Conservation (phyloP, 2,329 filamentous ascomycete species). For the Pezicula neosporulosa region DNA sequence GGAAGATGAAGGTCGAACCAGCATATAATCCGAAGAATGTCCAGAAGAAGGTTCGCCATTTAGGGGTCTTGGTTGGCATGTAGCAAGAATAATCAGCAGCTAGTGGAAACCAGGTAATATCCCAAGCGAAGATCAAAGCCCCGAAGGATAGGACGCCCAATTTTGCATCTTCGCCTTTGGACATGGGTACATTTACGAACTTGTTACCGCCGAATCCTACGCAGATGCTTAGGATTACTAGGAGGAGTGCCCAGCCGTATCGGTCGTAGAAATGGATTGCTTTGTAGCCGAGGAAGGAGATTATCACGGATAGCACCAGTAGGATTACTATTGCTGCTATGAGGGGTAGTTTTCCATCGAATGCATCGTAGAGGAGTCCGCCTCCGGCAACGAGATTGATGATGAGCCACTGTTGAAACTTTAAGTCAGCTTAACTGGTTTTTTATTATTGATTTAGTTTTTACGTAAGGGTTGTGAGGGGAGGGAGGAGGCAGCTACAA, state of each 20-base stretch:
- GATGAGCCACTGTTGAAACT: slow-evolving; percentile 9
- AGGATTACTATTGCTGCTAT: slow-evolving; percentile 19
- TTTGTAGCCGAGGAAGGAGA: slow-evolving; percentile 20
- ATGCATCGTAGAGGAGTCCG: slow-evolving; percentile 19
- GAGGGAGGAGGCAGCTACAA: no score
- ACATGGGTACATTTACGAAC: slow-evolving; percentile 55
- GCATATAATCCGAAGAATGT: slow-evolving; percentile 66
- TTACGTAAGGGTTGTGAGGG: no score
- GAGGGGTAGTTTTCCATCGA: slow-evolving; percentile 18
- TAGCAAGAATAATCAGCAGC: slow-evolving; percentile 77
- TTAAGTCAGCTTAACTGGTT: no score
- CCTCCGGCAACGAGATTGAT: slow-evolving; percentile 18
- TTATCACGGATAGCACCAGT: slow-evolving; percentile 12
- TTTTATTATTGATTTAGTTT: no score
- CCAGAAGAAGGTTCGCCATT: slow-evolving; percentile 59
- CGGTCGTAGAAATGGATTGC: slow-evolving; percentile 16
- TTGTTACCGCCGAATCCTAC: slow-evolving; percentile 24
- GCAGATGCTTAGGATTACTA: slow-evolving; percentile 13
- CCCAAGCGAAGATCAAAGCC: slow-evolving; percentile 62
- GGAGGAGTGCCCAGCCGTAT: slow-evolving; percentile 16
- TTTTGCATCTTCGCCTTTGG: slow-evolving; percentile 51
- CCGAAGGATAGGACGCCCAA: slow-evolving; percentile 60
- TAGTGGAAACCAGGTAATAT: slow-evolving; percentile 67
- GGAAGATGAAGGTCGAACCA: slow-evolving; percentile 66
- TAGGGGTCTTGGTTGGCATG: slow-evolving; percentile 57